These are phyloP conservation scores for Suillus fuscotomentosus DNA, from an alignment of 768 basidiomycete genomes.

Conservation along the genomic window DNA sequence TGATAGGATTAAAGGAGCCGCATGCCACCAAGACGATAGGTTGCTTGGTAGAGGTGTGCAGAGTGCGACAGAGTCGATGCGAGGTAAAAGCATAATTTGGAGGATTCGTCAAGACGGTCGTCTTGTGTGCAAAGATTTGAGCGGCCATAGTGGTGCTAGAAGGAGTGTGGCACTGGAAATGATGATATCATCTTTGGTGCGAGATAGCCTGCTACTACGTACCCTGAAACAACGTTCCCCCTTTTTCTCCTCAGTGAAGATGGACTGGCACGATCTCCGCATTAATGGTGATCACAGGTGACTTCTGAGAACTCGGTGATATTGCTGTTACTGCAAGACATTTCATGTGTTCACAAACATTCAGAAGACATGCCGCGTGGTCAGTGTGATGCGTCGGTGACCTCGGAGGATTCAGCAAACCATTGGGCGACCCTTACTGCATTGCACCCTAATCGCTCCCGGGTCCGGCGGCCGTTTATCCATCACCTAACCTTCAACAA, in stretches of 20 bases:
- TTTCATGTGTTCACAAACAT: background rate
- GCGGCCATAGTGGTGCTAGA: slow-evolving; percentile 24
- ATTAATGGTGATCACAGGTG: background rate
- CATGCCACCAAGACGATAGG: slow-evolving; percentile 96
- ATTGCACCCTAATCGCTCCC: too few species aligned
- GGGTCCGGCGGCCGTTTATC: too few species aligned
- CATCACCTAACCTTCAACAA: background rate
- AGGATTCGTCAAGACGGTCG: slow-evolving; percentile 54
- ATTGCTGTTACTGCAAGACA: background rate
- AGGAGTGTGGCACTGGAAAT: slow-evolving; percentile 8
- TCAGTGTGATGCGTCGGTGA: background rate
- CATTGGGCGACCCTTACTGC: too few species aligned
- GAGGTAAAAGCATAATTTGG: slow-evolving; percentile 66
- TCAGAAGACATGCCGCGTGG: background rate
- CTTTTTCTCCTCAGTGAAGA: background rate
- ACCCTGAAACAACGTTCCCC: background rate
- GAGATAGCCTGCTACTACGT: background rate
- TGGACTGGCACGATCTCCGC: background rate
- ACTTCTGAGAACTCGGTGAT: background rate
- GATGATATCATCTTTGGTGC: slow-evolving; percentile 7
- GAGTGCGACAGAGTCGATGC: slow-evolving; percentile 56
- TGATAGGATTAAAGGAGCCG: slow-evolving; percentile 96
- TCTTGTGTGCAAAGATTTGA: slow-evolving; percentile 18
- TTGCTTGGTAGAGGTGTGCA: slow-evolving; percentile 64
- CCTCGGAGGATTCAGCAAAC: too few species aligned